Evolutionary conservation across 78 protist genomes (phyloP).

Genomic region (Cyanophora paradoxa): DNA sequence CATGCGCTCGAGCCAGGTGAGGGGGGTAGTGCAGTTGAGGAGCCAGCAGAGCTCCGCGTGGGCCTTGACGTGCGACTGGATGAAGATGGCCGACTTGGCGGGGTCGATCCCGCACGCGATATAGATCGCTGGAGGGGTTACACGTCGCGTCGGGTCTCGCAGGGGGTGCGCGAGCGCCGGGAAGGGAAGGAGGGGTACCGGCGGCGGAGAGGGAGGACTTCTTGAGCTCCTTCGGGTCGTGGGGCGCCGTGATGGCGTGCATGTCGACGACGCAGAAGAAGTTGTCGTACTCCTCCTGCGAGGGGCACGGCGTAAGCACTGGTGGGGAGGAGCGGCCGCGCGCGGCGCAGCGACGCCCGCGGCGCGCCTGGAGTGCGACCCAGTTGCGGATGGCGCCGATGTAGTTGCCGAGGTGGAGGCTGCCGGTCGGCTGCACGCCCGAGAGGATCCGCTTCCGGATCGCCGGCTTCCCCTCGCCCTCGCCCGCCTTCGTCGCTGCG

Average conservation of each 20-base stretch:
- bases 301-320: no score
- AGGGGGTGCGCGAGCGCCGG: no score
- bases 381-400: slow-evolving; percentile 26
- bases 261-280: slow-evolving; percentile 29
- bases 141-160: no score
- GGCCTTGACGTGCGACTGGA: slow-evolving; percentile 27
- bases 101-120: slow-evolving; percentile 37
- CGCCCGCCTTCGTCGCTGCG: no score
- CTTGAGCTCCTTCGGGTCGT: slow-evolving; percentile 31
- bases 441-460: not conserved
- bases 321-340: no score
- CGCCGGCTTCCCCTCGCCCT: no score
- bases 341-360: no score
- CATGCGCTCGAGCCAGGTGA: slow-evolving; percentile 37
- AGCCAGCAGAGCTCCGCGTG: slow-evolving; percentile 34
- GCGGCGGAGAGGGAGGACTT: not conserved
- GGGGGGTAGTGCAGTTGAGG: slow-evolving; percentile 38
- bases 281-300: slow-evolving; percentile 11
- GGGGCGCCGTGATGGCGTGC: slow-evolving; percentile 43
- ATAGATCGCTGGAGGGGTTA: no score
- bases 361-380: no score
- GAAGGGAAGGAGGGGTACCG: no score
- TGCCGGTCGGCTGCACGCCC: slow-evolving; percentile 43
- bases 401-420: slow-evolving; percentile 36
- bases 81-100: not conserved